Conservation (phyloP, 495 filamentous ascomycete genomes). For the Penicillium lagena region DNA sequence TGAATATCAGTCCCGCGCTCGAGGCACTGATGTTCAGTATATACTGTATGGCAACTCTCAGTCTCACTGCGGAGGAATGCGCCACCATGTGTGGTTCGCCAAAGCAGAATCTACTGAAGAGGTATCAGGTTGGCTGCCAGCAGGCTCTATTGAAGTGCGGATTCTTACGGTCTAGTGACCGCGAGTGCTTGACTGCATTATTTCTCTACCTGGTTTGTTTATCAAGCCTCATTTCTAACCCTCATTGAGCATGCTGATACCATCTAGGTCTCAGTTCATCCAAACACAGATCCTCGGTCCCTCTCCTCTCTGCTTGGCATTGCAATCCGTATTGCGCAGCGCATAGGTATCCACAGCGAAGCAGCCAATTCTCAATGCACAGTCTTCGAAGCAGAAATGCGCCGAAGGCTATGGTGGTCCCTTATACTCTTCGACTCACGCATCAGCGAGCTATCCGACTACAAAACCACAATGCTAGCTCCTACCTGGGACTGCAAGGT, state of each 20-base stretch:
- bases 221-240: background rate
- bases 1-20: constrained; percentile 11
- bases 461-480: constrained; percentile 25
- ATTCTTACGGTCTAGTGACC: constrained; percentile 38
- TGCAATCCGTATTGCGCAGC: constrained; percentile 47
- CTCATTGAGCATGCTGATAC: background rate
- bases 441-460: constrained; percentile 37
- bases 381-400: constrained; percentile 49
- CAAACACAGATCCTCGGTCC: constrained; percentile 41
- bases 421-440: constrained; percentile 46
- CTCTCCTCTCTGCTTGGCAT: constrained; percentile 47
- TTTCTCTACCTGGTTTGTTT: constrained; percentile 51
- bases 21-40: constrained; percentile 51
- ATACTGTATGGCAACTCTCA: constrained; percentile 46
- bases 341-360: constrained; percentile 48
- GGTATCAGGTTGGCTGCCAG: constrained; percentile 47
- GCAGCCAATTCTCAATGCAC: constrained; percentile 18
- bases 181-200: constrained; percentile 52
- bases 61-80: constrained; percentile 37
- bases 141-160: constrained; percentile 45
- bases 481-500: constrained; percentile 51
- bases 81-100: constrained; percentile 31
- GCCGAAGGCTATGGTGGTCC: constrained; percentile 56
- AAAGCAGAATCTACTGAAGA: constrained; percentile 37
- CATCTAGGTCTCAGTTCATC: constrained; percentile 41